Evolutionary conservation across 139 green algal species (phyloP), one percentile per base, ranked within the genome.

Genomic region (Micromonas commoda): DNA sequence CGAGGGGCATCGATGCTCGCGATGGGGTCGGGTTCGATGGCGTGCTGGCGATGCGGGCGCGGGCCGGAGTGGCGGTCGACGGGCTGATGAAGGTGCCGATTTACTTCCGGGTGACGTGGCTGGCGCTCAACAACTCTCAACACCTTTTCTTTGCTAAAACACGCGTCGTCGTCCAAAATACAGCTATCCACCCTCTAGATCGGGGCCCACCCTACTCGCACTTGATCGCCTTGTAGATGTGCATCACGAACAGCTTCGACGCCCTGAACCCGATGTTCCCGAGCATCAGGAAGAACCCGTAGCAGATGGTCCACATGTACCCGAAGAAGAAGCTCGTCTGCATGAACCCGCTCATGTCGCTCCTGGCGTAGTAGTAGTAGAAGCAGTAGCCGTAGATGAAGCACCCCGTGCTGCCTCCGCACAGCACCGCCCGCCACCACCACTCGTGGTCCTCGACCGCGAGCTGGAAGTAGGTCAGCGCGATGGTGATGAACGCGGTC

Each of bases 311-410:
- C 39, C 33, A 53, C 84, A 87, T 87, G 82, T 87, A 88, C 13
- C 84, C 84, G 61, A 88, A 90, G 78, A 89, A 90, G 82, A 84
- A 90, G 64, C 37, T 80, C 9, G 78, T 86, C 82, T 88, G 85
- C 73, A 89, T 86, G 79, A 88, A 84, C 39, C 80, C 87, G 19
- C 19, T 81, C 84, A 89, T 88, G 77, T 88, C 85, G 20, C 91
- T 87, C 4, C 74, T 60, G 21, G 87, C 85, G 9, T 89, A 88
- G 86, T 94, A 98, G 80, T 97, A 99, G 89, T 98, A 99, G 83
- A 97, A 95, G 83, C 88, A 97, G 89, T 99, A 99, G 13, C 80
- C 93, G 81, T 91, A 95, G 35, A 99, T 87, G 81, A 97, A 98
- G 29, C 97, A 52, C 13, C 91, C 89, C 9, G 96, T 99, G 65